These are phyloP conservation scores for Verticillium nonalfalfae DNA, from an alignment of 2,329 filamentous ascomycete species.

Conservation along the genomic window DNA sequence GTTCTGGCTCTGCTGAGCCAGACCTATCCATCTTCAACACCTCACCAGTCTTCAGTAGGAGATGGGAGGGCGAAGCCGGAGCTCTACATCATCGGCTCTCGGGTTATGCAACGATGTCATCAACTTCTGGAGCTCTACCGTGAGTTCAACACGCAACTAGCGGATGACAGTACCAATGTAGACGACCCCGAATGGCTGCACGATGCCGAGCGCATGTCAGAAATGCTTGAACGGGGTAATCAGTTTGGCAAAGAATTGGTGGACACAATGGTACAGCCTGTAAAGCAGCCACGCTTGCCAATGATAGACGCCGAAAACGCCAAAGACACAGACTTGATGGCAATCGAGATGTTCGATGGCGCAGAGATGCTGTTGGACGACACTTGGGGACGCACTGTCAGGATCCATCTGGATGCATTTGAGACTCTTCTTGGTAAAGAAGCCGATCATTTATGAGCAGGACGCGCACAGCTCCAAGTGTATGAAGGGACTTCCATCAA, in stretches of 20 bases:
- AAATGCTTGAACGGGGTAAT: slow-evolving; percentile 19
- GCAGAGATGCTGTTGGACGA: slow-evolving; percentile 12
- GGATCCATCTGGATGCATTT: neutral
- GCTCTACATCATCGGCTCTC: neutral
- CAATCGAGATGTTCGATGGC: slow-evolving; percentile 23
- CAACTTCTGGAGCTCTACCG: neutral
- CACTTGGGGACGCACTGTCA: slow-evolving; percentile 21
- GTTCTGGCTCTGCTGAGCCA: neutral
- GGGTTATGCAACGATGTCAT: neutral
- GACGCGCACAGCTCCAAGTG: too few species aligned
- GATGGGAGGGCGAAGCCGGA: neutral
- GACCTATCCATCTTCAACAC: neutral
- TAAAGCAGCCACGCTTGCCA: slow-evolving; percentile 2
- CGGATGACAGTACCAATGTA: neutral
- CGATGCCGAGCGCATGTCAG: slow-evolving; percentile 20
- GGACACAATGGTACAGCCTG: slow-evolving; percentile 20
- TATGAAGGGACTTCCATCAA: neutral
- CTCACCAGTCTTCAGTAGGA: neutral
- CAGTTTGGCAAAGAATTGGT: slow-evolving; percentile 15
- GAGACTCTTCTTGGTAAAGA: neutral
- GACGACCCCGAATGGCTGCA: slow-evolving; percentile 18
- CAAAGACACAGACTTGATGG: slow-evolving; percentile 23
- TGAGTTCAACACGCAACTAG: neutral
- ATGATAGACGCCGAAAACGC: neutral
- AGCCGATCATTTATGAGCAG: neutral